Evolutionary conservation across 257 asterid species (phyloP).

Genomic region (Fraxinus excelsior): DNA sequence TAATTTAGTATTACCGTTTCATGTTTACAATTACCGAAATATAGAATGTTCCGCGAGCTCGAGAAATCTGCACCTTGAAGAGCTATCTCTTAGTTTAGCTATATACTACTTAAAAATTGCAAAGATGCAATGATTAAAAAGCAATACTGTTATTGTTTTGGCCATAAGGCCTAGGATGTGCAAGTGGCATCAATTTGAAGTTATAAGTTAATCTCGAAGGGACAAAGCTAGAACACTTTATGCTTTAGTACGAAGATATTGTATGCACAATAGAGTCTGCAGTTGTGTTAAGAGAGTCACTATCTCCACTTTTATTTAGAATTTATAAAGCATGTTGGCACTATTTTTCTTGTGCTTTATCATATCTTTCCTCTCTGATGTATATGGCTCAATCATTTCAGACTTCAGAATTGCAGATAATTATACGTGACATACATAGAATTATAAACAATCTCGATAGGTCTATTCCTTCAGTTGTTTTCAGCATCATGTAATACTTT

Average conservation of each 20-base stretch:
- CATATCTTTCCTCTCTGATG: not conserved
- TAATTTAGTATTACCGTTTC: not conserved
- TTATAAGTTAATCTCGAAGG: slow-evolving; percentile 2
- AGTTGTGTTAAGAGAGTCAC: not conserved
- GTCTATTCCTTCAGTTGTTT: not conserved
- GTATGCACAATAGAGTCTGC: not conserved
- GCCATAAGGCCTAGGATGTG: not conserved
- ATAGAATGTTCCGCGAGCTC: not conserved
- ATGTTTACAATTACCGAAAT: not conserved
- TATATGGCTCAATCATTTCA: not conserved
- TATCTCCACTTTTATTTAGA: not conserved
- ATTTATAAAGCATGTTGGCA: not conserved
- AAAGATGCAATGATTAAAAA: not conserved
- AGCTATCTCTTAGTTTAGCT: not conserved
- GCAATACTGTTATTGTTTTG: not conserved
- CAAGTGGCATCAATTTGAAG: slow-evolving; percentile 3
- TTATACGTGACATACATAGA: slow-evolving; percentile 8
- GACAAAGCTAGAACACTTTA: slow-evolving; percentile 5
- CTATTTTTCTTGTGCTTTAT: not conserved
- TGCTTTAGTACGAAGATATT: not conserved
- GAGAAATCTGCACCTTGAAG: not conserved
- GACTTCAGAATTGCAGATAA: not conserved
- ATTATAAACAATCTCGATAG: slow-evolving; percentile 7
- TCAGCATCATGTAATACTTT: slow-evolving; percentile 26
- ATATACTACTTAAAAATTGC: slow-evolving; percentile 4